Evolutionary conservation across 768 basidiomycete genomes (phyloP), one percentile per base, ranked within the genome.

Genomic region (Cyathus striatus): DNA sequence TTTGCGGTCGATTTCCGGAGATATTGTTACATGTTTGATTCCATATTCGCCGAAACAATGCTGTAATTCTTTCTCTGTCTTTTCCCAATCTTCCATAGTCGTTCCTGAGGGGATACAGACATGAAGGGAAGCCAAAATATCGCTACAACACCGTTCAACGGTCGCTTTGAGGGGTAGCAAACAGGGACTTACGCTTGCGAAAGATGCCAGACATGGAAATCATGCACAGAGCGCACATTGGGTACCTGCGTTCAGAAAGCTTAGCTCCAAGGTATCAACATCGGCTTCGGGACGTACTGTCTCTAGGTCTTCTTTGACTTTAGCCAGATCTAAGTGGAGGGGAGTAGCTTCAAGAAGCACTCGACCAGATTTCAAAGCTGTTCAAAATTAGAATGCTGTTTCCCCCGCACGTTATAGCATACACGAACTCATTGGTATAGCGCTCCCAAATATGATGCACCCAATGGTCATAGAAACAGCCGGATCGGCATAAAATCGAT

Each of bases 201-300:
- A 10, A 79, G 60, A 46, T 76, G 73, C 77, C 75, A 77, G 17
- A 76, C 70, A 52, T 78, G 74, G 26, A 78, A 55, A 51, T 76
- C 75, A 51, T 75, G 75, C 6, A 78, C 59, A 3, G 72, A 69
- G 9, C 68, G 51, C 0, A 78, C 75, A 41, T 66, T 61, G 3
- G 72, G 70, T 38, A 72, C 51, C 75, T 76, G 40, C 24, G 43
- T 44, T 14, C 38, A 27, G n/a, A n/a, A n/a, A n/a, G n/a, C n/a
- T n/a, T n/a, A n/a, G n/a, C n/a, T n/a, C n/a, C n/a, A n/a, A n/a
- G n/a, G n/a, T n/a, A n/a, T n/a, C n/a, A n/a, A n/a, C n/a, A n/a
- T n/a, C n/a, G n/a, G n/a, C n/a, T n/a, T n/a, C n/a, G n/a, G n/a
- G n/a, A 61, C 66, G 38, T 44, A 75, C 74, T 3, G 66, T 54